phyloP scores from a whole-genome alignment of 345 rosid genomes.

The Orychophragmus violaceus region DNA sequence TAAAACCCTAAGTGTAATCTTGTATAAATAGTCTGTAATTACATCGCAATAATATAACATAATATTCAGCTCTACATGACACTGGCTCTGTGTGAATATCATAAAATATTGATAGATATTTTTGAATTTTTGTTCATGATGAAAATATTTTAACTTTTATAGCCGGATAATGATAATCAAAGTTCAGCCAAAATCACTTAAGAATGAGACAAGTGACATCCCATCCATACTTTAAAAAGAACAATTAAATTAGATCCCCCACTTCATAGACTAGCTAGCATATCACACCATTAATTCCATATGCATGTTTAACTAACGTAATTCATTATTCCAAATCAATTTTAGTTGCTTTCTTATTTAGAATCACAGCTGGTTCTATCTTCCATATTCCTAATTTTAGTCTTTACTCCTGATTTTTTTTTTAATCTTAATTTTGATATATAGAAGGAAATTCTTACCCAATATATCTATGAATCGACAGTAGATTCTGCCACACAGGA shows the following conservation, averaged over 20 bases:
- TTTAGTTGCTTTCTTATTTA: neutral
- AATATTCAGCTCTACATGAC: too few relatives aligned
- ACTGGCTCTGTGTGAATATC: neutral
- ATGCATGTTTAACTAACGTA: neutral
- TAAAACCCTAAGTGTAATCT: too few relatives aligned
- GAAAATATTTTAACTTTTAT: neutral
- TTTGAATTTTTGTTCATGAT: neutral
- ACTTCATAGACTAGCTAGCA: neutral
- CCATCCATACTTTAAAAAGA: neutral
- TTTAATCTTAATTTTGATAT: neutral
- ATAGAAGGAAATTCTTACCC: neutral
- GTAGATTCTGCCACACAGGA: neutral
- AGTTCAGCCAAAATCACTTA: neutral
- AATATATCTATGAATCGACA: neutral
- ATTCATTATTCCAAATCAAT: neutral
- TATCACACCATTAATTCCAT: neutral
- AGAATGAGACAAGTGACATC: slow-evolving; percentile 8
- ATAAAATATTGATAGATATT: neutral
- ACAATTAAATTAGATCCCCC: neutral
- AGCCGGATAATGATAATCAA: neutral
- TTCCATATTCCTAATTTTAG: neutral
- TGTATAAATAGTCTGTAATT: too few relatives aligned
- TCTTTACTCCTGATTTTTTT: neutral
- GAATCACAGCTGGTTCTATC: neutral
- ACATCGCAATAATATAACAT: too few relatives aligned